Base-by-base conservation (phyloP, 345 rosid species). In the Triadica sebifera region DNA sequence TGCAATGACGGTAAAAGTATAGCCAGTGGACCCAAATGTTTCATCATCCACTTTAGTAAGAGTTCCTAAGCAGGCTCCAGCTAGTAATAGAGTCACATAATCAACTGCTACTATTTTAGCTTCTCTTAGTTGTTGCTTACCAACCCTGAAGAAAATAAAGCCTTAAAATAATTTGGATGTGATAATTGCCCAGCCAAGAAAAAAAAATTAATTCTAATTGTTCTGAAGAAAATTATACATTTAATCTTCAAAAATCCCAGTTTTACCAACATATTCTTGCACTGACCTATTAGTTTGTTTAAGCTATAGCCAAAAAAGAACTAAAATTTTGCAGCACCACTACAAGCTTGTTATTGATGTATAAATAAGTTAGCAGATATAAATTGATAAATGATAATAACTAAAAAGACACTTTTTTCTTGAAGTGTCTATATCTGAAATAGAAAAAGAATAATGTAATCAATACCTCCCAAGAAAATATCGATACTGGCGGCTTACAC, bases 61-160 rank as follows among this genome's bases (percentile, higher is more conserved):
- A 68, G 89, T 87, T 73, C 95, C 98, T 80, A 93, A 86, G 87
- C 90, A 87, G 57, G 94, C 97, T 80, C 98, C 98, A 50, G 93
- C 98, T 49, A 91, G 82, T 80, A 89, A 82, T n/a, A 93, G 76
- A 50, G 91, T 91, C 51, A 89, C 52, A 41, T 84, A 85, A 85
- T 93, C 98, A 65, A 87, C 82, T 15, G 88, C 91, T 80, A 86
- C 91, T 77, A 86, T 59, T 81, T 83, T 86, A 66, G 92, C 93
- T 78, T 93, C 98, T 78, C 97, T 86, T 78, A 93, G 86, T 73
- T 95, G 69, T 84, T 93, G 98, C 84, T 93, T 93, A 13, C 84
- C 80, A 74, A 89, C 81, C 88, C 98, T 91, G 88, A 64, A 70
- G 65, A 25, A 8, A 69, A 43, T 9, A 11, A 8, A 43, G 22